These are phyloP conservation scores for Plenodomus lindquistii DNA, from an alignment of 2,329 filamentous ascomycete species.

Conservation along the genomic window DNA sequence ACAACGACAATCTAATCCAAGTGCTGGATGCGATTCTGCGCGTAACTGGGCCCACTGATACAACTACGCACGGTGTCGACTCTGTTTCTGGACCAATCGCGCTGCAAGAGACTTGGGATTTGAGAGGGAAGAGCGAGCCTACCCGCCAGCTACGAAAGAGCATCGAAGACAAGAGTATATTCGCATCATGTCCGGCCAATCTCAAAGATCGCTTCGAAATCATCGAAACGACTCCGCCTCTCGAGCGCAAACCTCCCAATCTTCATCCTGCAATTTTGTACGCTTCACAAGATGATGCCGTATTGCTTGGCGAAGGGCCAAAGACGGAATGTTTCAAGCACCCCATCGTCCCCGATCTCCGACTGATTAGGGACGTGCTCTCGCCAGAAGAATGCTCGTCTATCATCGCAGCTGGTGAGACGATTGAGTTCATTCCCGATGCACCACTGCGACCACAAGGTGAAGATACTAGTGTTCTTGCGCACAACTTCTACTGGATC, in stretches of 20 bases:
- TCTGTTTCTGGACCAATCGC: constrained; percentile 55
- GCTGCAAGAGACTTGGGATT: constrained; percentile 64
- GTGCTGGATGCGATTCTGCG: constrained; percentile 68
- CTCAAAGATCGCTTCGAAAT: constrained; percentile 54
- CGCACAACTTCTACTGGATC: constrained; percentile 77
- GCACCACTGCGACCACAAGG: constrained; percentile 68
- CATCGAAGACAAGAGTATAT: constrained; percentile 59
- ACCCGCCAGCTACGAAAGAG: constrained; percentile 58
- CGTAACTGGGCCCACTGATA: constrained; percentile 65
- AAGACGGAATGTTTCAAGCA: constrained; percentile 62
- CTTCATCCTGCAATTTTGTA: constrained; percentile 69
- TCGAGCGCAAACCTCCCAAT: constrained; percentile 68
- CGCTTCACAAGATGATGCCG: constrained; percentile 61
- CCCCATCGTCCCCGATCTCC: constrained; percentile 64
- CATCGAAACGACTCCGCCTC: constrained; percentile 64
- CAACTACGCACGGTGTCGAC: constrained; percentile 28
- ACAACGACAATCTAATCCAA: constrained; percentile 56
- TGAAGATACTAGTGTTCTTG: constrained; percentile 64
- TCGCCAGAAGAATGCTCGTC: constrained; percentile 64
- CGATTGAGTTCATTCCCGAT: constrained; percentile 68
- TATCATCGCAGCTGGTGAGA: constrained; percentile 69
- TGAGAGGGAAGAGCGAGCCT: constrained; percentile 50
- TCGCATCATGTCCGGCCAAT: constrained; percentile 32
- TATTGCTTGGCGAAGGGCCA: constrained; percentile 54
- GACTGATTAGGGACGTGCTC: constrained; percentile 64